A percentile compares a stretch with the other conserved stretches of the same genome.
Conservation (phyloP, 306 rosid genomes). For the Corylus avellana region DNA sequence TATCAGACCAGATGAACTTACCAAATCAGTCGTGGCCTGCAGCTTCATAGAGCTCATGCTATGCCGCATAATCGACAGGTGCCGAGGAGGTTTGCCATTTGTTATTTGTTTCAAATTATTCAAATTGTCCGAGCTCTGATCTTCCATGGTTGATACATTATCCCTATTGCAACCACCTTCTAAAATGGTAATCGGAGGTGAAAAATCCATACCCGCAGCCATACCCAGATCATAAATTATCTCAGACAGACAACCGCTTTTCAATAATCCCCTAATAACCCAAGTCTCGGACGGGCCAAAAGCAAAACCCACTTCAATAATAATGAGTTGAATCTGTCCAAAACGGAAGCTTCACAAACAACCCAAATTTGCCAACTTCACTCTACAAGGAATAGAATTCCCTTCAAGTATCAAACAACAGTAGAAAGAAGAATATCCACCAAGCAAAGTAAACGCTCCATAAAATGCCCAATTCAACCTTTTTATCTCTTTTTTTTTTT, state of each 20-base stretch:
- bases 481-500: background rate
- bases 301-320: background rate
- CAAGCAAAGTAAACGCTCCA: slow-evolving; percentile 16
- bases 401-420: slow-evolving; percentile 1
- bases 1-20: slow-evolving; percentile 29
- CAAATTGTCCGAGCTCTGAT: slow-evolving; percentile 37
- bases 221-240: slow-evolving; percentile 43
- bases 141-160: slow-evolving; percentile 45
- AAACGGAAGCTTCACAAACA: background rate
- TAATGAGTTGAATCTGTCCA: background rate
- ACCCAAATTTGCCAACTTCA: background rate
- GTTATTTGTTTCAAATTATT: slow-evolving; percentile 39
- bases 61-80: slow-evolving; percentile 49
- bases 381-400: background rate
- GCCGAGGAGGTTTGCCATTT: slow-evolving; percentile 67
- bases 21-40: slow-evolving; percentile 49
- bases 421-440: background rate
- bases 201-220: slow-evolving; percentile 58
- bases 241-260: background rate
- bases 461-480: slow-evolving; percentile 2
- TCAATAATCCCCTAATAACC: background rate
- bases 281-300: background rate
- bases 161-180: slow-evolving; percentile 52
- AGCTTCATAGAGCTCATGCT: slow-evolving; percentile 56
- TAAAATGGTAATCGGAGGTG: slow-evolving; percentile 46